Evolutionary conservation across 2,329 filamentous ascomycete species (phyloP).

Genomic region (Verticillium tricorpus): DNA sequence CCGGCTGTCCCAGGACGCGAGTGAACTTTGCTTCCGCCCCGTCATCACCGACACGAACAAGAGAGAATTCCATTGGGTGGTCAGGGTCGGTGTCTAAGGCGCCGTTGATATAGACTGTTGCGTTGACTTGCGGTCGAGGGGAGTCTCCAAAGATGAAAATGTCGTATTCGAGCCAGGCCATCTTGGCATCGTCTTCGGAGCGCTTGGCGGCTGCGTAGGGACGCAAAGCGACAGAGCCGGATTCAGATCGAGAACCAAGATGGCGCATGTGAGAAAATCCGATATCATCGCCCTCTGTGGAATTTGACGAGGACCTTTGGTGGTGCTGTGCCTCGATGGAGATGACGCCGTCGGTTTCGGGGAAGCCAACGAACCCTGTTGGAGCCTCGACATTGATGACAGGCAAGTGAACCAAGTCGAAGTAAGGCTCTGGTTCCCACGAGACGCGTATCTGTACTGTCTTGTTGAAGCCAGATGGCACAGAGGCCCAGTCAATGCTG

Average conservation of each 20-base stretch:
- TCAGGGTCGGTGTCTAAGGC: conserved; percentile 43
- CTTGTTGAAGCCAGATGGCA: conserved; percentile 23
- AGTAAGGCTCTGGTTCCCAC: conserved; percentile 5
- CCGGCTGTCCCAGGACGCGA: conserved; percentile 29
- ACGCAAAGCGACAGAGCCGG: conserved; percentile 7
- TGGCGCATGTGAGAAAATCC: conserved; percentile 1
- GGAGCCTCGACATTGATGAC: conserved; percentile 6
- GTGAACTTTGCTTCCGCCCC: conserved; percentile 24
- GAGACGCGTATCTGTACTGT: conserved; percentile 5
- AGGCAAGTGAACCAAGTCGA: conserved; percentile 10
- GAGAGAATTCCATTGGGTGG: conserved; percentile 40
- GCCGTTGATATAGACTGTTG: conserved; percentile 21
- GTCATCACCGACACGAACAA: conserved; percentile 26
- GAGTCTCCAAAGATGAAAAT: conserved; percentile 19
- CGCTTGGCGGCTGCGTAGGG: conserved; percentile 4
- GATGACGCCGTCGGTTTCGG: conserved; percentile 11
- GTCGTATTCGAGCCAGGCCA: conserved; percentile 19
- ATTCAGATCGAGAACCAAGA: conserved; percentile 10
- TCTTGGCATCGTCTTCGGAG: background rate
- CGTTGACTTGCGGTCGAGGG: conserved; percentile 10
- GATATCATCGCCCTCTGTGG: background rate
- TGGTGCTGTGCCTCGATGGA: conserved; percentile 15
- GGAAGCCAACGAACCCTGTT: conserved; percentile 13
- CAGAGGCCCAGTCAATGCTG: conserved; percentile 38
- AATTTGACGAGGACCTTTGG: conserved; percentile 4